Evolutionary conservation across 164 flowering plant genomes (phyloP).

Genomic region (Malania oleifera): DNA sequence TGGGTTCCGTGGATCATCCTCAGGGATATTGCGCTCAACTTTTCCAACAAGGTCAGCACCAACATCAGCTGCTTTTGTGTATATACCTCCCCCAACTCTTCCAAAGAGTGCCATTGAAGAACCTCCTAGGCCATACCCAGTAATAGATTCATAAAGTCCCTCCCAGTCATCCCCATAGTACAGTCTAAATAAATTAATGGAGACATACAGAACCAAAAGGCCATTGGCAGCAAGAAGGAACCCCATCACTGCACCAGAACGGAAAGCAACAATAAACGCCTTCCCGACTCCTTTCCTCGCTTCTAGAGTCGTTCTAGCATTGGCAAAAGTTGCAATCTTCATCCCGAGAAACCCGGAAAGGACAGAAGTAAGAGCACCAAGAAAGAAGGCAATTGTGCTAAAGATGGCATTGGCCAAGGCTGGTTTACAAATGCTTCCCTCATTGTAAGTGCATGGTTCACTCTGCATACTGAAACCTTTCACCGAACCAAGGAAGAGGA

Average conservation of each 20-base stretch:
- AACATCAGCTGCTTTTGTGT: conserved; percentile 56
- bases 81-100: conserved; percentile 56
- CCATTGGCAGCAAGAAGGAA: conserved; percentile 54
- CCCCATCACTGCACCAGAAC: conserved; percentile 57
- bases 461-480: conserved; percentile 44
- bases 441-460: conserved; percentile 41
- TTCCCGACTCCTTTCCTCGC: conserved; percentile 48
- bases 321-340: conserved; percentile 55
- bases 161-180: conserved; percentile 58
- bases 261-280: conserved; percentile 43
- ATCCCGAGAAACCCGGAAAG: conserved; percentile 50
- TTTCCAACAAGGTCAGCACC: conserved; percentile 59
- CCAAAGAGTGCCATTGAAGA: conserved; percentile 65
- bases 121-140: conserved; percentile 57
- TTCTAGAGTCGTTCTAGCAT: conserved; percentile 47
- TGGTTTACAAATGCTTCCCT: conserved; percentile 36
- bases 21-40: conserved; percentile 47
- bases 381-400: conserved; percentile 45
- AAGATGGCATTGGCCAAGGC: conserved; percentile 48
- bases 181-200: conserved; percentile 35
- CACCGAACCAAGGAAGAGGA: conserved; percentile 49
- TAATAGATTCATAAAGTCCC: conserved; percentile 48
- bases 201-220: conserved; percentile 37
- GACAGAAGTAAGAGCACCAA: conserved; percentile 41
- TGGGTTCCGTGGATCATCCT: conserved; percentile 53